phyloP scores from a whole-genome alignment of 108 stramenopile species.

The Cylindrotheca fusiformis region DNA sequence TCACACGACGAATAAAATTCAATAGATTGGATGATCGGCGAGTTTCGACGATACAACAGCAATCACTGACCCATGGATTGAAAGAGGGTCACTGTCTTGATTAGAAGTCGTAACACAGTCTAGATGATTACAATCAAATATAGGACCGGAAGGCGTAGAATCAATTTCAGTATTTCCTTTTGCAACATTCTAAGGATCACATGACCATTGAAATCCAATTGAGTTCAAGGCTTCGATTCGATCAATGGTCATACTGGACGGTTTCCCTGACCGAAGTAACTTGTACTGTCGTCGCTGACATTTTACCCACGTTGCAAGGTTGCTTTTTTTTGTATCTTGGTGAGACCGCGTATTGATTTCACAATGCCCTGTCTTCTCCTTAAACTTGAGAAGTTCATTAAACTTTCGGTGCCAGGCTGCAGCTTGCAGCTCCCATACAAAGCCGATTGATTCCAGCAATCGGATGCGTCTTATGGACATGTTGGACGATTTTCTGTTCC shows the following conservation, averaged over 20 bases:
- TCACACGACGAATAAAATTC: too few species aligned
- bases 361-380: conserved; percentile 19
- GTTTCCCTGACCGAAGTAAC: conserved; percentile 27
- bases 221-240: conserved; percentile 33
- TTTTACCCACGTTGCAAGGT: conserved; percentile 23
- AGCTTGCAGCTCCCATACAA: conserved; percentile 39
- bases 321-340: conserved; percentile 5
- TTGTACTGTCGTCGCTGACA: conserved; percentile 30
- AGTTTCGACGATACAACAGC: too few species aligned
- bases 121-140: too few species aligned
- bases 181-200: too few species aligned
- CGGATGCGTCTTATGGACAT: conserved; percentile 42
- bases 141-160: too few species aligned
- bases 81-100: too few species aligned
- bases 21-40: too few species aligned
- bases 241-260: conserved; percentile 40
- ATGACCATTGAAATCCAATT: conserved; percentile 51
- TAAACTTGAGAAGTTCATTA: conserved; percentile 17
- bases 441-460: conserved; percentile 31
- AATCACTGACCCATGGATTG: too few species aligned
- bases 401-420: conserved; percentile 24
- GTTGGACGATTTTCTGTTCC: conserved; percentile 29
- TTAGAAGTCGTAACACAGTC: too few species aligned
- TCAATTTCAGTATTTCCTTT: too few species aligned
- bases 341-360: conserved; percentile 15